Evolutionary conservation across 371 early-diverging fungal species (phyloP), one percentile per base, ranked within the genome.

Genomic region (Batrachochytrium dendrobatidis): DNA sequence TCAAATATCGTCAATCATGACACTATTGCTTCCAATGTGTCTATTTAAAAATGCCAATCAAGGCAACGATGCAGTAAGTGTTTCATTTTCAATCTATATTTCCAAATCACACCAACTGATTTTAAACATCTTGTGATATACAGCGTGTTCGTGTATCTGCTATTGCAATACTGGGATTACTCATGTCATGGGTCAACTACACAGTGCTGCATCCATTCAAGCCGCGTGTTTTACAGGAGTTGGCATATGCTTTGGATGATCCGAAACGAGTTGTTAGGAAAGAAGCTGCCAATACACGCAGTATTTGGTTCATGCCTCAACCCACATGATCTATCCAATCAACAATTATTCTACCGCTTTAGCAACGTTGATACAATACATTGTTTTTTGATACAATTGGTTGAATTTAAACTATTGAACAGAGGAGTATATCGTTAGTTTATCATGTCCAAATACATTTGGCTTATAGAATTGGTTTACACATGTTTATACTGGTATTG

Each of bases 271-370:
- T 85, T 30, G 95, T 97, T 18, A 72, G 97, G 62, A 80, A 81
- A 54, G 90, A 88, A 63, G 97, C 94, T 0, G 92, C 89, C 3
- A 85, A 87, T 55, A 86, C 91, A 45, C 70, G 92, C 58, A 84
- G 81, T 60, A 83, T 83, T 61, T 96, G 95, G 95, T 92, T 75
- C 53, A 64, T 76, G 49, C 52, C 67, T n/a, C n/a, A n/a, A n/a
- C n/a, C n/a, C n/a, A 44, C 64, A 51, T 22, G 18, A 39, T 17
- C 39, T 39, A 20, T 20, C 39, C 39, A 39, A 15, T 39, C 39
- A 39, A 17, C 39, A 20, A 39, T 39, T 39, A 39, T 39, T 39
- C 15, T 39, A n/a, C n/a, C n/a, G n/a, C n/a, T n/a, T n/a, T n/a
- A n/a, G n/a, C n/a, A n/a, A n/a, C n/a, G n/a, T n/a, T n/a, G n/a